A percentile compares a stretch with the other conserved stretches of the same genome.
Conservation (phyloP, 139 green algal species). For the Coelastrella sp. region DNA sequence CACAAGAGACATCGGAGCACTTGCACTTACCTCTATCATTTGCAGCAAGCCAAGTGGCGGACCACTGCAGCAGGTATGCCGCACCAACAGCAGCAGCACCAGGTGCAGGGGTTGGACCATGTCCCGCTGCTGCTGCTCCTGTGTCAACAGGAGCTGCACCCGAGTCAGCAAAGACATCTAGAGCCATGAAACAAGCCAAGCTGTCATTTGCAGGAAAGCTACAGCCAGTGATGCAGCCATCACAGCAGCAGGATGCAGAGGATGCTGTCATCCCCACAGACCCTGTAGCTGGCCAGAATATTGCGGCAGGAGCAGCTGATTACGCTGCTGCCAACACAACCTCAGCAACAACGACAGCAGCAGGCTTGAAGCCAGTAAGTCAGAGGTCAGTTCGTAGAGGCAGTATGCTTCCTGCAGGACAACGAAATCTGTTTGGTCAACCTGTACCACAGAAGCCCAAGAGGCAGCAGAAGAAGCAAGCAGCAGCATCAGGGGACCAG, state of each 20-base stretch:
- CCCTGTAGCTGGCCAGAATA: background rate
- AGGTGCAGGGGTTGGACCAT: background rate
- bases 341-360: slow-evolving; percentile 30
- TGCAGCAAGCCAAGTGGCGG: slow-evolving; percentile 15
- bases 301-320: background rate
- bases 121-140: background rate
- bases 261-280: too few relatives aligned
- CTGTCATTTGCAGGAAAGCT: slow-evolving; percentile 32
- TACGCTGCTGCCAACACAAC: background rate
- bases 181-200: slow-evolving; percentile 37
- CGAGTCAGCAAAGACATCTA: background rate
- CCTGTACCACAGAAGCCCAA: background rate
- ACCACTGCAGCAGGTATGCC: slow-evolving; percentile 31
- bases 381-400: slow-evolving; percentile 14
- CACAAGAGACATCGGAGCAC: background rate
- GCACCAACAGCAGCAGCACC: background rate
- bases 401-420: background rate
- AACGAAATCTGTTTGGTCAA: slow-evolving; percentile 10
- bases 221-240: background rate
- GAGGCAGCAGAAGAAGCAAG: slow-evolving; percentile 8
- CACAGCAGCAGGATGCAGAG: too few relatives aligned
- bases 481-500: slow-evolving; percentile 16
- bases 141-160: background rate
- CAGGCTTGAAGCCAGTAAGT: background rate
- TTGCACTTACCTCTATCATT: background rate